Evolutionary conservation across 129 eudicot species (phyloP), one percentile per base, ranked within the genome.

Genomic region (Flaveria robusta): DNA sequence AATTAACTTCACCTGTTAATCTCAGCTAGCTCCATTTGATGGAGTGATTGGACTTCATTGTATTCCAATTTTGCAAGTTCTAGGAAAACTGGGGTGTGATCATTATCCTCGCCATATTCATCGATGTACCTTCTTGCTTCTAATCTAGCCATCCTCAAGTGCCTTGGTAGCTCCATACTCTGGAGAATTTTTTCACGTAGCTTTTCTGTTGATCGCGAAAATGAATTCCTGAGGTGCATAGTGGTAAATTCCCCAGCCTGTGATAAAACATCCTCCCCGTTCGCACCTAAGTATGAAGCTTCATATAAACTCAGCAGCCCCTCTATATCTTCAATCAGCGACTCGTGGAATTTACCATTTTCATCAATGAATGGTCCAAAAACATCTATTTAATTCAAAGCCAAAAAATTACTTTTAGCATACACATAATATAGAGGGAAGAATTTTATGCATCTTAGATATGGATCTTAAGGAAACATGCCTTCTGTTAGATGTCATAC

Each of bases 271-370:
- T 70, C 70, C 77, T 86, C 93, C 3, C 81, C 88, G 18, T 83
- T 74, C 5, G 72, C 77, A n/a, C 85, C 84, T 46, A 83, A 47
- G 63, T 86, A 58, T 2, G 93, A 83, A 42, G 90, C 90, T 79
- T 88, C 93, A 66, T 79, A 88, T 81, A 86, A 77, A 77, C 93
- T 86, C 59, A 88, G 10, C 80, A 88, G 9, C 0, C 86, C 88
- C 50, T 29, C 2, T 29, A 31, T 70, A 77, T 88, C 88, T 29
- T 81, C 70, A 11, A 2, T 11, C 13, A 82, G 15, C 15, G 82
- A 75, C 41, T 80, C 82, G n/a, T 37, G 71, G 72, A 87, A 87
- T 20, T 79, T 66, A 54, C 87, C 89, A 50, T 74, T 80, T 7
- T 51, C 51, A 66, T 80, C 87, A 80, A 39, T 58, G 64, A 87